phyloP scores from a whole-genome alignment of 2,329 filamentous ascomycete species.

The Colletotrichum noveboracense region DNA sequence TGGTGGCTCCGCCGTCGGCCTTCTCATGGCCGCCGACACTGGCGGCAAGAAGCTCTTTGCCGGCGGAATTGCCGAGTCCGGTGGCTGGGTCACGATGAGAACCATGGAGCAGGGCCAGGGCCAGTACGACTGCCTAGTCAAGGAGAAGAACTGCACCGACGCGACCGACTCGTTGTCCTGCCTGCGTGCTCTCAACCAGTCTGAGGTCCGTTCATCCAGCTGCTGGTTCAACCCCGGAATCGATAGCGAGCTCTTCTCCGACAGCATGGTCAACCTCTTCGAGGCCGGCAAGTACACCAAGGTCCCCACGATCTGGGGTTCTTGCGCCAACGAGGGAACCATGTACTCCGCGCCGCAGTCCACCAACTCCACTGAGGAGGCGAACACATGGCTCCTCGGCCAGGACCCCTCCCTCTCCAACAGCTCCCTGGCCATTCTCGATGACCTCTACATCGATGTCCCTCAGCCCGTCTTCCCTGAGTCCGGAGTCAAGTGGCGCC shows the following conservation, averaged over 20 bases:
- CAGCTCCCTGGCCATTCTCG: conserved; percentile 34
- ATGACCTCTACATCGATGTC: conserved; percentile 39
- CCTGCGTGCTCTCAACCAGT: conserved; percentile 23
- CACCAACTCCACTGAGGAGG: conserved; percentile 35
- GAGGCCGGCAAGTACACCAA: conserved; percentile 54
- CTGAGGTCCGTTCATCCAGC: conserved; percentile 24
- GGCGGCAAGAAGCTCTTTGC: conserved; percentile 57
- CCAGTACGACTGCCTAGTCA: conserved; percentile 55
- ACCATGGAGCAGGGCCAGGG: conserved; percentile 41
- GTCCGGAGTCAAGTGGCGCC: conserved; percentile 41
- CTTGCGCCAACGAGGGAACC: conserved; percentile 44
- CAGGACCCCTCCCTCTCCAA: conserved; percentile 37
- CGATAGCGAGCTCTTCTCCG: conserved; percentile 56
- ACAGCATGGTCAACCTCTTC: conserved; percentile 55
- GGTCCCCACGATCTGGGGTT: conserved; percentile 56
- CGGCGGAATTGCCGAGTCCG: conserved; percentile 54
- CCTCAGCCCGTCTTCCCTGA: conserved; percentile 34
- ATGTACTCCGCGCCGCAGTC: conserved; percentile 33
- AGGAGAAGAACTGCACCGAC: conserved; percentile 25
- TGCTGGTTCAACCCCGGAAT: conserved; percentile 44
- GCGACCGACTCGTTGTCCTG: conserved; percentile 24
- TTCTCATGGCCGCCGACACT: conserved; percentile 64
- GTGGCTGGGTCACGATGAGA: conserved; percentile 57
- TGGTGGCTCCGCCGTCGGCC: conserved; percentile 67
- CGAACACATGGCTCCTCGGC: conserved; percentile 36